Evolutionary conservation across 2,329 filamentous ascomycete species (phyloP).

Genomic region (Ceratocystis harringtonii): DNA sequence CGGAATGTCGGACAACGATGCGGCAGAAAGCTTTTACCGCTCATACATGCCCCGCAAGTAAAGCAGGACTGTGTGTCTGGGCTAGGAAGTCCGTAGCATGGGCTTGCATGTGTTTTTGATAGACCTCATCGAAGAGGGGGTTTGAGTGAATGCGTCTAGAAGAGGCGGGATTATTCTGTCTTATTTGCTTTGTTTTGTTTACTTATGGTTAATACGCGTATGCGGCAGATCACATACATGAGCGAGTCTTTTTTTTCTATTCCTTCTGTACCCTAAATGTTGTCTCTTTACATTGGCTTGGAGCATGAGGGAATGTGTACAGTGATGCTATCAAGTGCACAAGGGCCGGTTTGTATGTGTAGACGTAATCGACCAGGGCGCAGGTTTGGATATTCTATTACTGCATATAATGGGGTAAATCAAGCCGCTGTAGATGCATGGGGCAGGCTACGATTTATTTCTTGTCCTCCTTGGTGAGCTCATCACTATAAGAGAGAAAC

Average conservation of each 20-base stretch:
- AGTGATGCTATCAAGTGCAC: background rate
- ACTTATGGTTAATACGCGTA: constrained; percentile 3
- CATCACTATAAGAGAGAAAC: constrained; percentile 40
- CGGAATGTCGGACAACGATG: constrained; percentile 49
- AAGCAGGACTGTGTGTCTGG: constrained; percentile 17
- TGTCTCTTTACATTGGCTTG: background rate
- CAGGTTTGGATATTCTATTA: background rate
- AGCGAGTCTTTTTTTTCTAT: background rate
- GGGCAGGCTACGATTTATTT: constrained; percentile 30
- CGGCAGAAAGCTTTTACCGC: constrained; percentile 78
- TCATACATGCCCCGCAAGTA: constrained; percentile 67
- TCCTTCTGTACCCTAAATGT: background rate
- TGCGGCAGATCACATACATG: constrained; percentile 3
- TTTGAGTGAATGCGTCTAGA: background rate
- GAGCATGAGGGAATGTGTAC: background rate
- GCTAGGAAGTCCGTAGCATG: background rate
- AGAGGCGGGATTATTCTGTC: background rate
- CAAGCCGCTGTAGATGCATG: background rate
- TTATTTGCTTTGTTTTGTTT: constrained; percentile 8
- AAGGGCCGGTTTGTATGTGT: background rate
- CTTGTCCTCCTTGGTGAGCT: constrained; percentile 57
- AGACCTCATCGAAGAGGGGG: background rate
- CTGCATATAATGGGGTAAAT: background rate
- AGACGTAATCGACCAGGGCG: background rate
- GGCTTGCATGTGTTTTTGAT: background rate